Conservation (phyloP, 805 yeast genomes). For the Starmerella sp. region DNA sequence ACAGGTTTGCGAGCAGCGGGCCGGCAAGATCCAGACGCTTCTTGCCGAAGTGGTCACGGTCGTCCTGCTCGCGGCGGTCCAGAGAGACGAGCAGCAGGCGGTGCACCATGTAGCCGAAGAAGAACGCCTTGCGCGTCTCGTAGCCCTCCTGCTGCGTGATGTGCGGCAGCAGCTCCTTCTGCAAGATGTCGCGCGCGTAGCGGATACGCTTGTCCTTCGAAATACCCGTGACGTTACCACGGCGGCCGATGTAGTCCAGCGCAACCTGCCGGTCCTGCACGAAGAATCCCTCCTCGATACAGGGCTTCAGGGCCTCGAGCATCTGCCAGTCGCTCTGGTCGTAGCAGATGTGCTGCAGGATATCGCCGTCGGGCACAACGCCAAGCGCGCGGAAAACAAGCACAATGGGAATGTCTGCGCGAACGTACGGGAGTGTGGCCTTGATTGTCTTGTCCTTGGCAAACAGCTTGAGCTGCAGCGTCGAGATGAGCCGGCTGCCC, state of each 20-base stretch:
- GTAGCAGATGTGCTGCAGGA: slow-evolving; percentile 93
- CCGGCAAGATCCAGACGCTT: slow-evolving; percentile 98
- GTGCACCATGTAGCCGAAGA: slow-evolving; percentile 96
- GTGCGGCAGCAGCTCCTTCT: slow-evolving; percentile 92
- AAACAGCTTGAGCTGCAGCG: slow-evolving; percentile 85
- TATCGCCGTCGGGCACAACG: slow-evolving; percentile 98
- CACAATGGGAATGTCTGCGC: slow-evolving; percentile 93
- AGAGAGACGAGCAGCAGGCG: slow-evolving; percentile 87
- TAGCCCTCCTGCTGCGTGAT: slow-evolving; percentile 96
- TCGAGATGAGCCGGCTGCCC: slow-evolving; percentile 88
- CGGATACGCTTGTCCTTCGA: slow-evolving; percentile 96
- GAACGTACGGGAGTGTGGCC: slow-evolving; percentile 92
- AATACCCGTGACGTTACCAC: slow-evolving; percentile 94
- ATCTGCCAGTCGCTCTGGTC: slow-evolving; percentile 98
- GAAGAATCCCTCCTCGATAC: slow-evolving; percentile 97
- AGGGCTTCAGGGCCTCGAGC: slow-evolving; percentile 97
- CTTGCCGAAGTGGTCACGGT: slow-evolving; percentile 98
- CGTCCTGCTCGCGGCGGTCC: slow-evolving; percentile 96
- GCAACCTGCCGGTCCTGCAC: slow-evolving; percentile 98
- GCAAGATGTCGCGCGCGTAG: slow-evolving; percentile 92
- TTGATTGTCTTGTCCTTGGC: slow-evolving; percentile 77
- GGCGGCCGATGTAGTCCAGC: slow-evolving; percentile 92
- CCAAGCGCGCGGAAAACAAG: slow-evolving; percentile 96
- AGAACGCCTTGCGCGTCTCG: slow-evolving; percentile 92
- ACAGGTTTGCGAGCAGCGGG: slow-evolving; percentile 88